Evolutionary conservation across 371 early-diverging fungal genomes (phyloP).

Genomic region (Mortierella sp.): DNA sequence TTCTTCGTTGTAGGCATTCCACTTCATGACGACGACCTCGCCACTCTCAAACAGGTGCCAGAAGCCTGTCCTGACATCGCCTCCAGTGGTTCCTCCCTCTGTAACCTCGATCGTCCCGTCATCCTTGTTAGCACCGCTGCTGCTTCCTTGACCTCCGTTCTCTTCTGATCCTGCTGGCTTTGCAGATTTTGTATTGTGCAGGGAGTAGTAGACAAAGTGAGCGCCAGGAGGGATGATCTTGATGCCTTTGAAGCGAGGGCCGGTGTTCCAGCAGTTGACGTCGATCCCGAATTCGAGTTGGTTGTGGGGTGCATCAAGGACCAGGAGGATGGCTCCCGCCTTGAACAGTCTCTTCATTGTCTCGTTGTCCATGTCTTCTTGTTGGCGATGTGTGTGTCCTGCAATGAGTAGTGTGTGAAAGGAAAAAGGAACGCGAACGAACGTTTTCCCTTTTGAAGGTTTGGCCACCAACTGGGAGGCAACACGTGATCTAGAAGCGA

Average conservation of each 20-base stretch:
- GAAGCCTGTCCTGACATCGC: conserved; percentile 50
- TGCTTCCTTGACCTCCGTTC: neutral
- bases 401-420: neutral
- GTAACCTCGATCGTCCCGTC: conserved; percentile 34
- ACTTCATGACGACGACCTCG: conserved; percentile 57
- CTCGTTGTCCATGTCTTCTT: conserved; percentile 77
- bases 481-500: neutral
- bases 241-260: conserved; percentile 92
- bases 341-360: conserved; percentile 82
- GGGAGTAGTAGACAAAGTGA: conserved; percentile 88
- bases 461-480: neutral
- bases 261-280: conserved; percentile 90
- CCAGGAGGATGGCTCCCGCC: conserved; percentile 82
- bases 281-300: conserved; percentile 93
- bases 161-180: conserved; percentile 5
- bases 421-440: conserved; percentile 2
- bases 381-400: neutral
- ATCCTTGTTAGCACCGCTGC: neutral
- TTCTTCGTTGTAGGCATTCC: conserved; percentile 58
- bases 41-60: conserved; percentile 55
- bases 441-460: neutral
- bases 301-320: conserved; percentile 83
- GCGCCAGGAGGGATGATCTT: conserved; percentile 95
- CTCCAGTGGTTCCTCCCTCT: conserved; percentile 44
- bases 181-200: conserved; percentile 40